A percentile compares a stretch with the other conserved stretches of the same genome.
phyloP scores from a whole-genome alignment of 441 rosid genomes.

The Erysimum cheiri region DNA sequence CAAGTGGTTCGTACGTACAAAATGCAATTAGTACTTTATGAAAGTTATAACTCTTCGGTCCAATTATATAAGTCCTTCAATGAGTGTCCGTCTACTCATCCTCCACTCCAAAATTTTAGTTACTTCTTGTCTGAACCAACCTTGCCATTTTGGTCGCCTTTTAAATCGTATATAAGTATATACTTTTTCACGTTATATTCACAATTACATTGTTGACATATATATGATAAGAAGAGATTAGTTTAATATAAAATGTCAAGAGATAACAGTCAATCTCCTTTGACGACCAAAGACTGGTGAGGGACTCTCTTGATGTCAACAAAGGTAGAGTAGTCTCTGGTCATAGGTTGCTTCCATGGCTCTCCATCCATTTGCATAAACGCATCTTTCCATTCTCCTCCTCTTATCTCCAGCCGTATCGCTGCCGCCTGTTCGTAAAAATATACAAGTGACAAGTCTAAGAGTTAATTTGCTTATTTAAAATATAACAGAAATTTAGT shows the following conservation, averaged over 20 bases:
- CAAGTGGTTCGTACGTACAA: slow-evolving; percentile 42
- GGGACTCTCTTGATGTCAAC: slow-evolving; percentile 87
- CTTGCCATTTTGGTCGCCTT: slow-evolving; percentile 18
- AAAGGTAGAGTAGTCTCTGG: slow-evolving; percentile 70
- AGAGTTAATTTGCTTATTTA: too few relatives aligned
- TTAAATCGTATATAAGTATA: slow-evolving; percentile 10
- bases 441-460: too few relatives aligned
- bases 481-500: too few relatives aligned
- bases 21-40: slow-evolving; percentile 34
- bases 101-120: slow-evolving; percentile 36
- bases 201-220: slow-evolving; percentile 12
- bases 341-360: slow-evolving; percentile 92
- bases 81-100: slow-evolving; percentile 41
- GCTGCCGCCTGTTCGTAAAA: slow-evolving; percentile 68
- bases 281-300: slow-evolving; percentile 69
- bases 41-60: slow-evolving; percentile 37
- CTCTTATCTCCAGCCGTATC: slow-evolving; percentile 81
- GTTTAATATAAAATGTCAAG: background rate
- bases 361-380: slow-evolving; percentile 99
- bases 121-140: slow-evolving; percentile 35
- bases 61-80: slow-evolving; percentile 30
- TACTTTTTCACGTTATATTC: background rate
- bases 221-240: background rate
- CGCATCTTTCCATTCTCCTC: slow-evolving; percentile 87
- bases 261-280: slow-evolving; percentile 54